Evolutionary conservation across 495 filamentous ascomycete genomes (phyloP).

Genomic region (Podospora appendiculata): DNA sequence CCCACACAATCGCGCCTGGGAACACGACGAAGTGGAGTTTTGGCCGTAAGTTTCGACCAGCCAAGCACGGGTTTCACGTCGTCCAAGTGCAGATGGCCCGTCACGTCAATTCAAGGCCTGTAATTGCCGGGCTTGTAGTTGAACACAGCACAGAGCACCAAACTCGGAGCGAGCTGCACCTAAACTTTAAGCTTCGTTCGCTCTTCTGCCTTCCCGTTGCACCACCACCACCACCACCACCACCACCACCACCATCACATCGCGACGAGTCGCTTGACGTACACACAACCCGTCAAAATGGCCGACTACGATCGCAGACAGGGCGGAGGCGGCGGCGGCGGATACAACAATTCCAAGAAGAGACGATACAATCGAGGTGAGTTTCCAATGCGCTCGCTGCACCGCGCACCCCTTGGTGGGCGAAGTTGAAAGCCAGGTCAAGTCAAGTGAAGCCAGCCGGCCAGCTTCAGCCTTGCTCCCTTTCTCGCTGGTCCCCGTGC

Average conservation of each 20-base stretch:
- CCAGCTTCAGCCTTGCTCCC: slow-evolving; percentile 14
- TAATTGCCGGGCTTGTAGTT: too few relatives aligned
- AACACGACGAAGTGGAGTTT: too few relatives aligned
- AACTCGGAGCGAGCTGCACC: too few relatives aligned
- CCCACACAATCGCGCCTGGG: neutral
- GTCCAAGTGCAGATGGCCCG: too few relatives aligned
- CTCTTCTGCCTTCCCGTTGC: neutral
- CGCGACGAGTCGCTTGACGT: neutral
- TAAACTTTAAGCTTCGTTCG: neutral
- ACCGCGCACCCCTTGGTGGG: neutral
- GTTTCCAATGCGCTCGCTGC: slow-evolving; percentile 3
- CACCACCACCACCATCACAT: too few relatives aligned
- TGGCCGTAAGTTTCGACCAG: too few relatives aligned
- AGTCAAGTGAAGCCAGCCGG: slow-evolving; percentile 12
- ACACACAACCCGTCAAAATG: slow-evolving; percentile 37
- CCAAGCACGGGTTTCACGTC: neutral
- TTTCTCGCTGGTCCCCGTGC: too few relatives aligned
- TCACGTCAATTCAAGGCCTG: too few relatives aligned
- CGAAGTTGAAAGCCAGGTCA: too few relatives aligned
- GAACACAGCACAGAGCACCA: too few relatives aligned
- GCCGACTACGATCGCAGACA: slow-evolving; percentile 65
- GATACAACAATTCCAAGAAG: slow-evolving; percentile 58
- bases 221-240: too few relatives aligned
- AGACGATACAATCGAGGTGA: slow-evolving; percentile 42
- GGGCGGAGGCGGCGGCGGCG: slow-evolving; percentile 41